These are phyloP conservation scores for Simplicillium sp. DNA, from an alignment of 2,329 filamentous ascomycete genomes.

Conservation along the genomic window DNA sequence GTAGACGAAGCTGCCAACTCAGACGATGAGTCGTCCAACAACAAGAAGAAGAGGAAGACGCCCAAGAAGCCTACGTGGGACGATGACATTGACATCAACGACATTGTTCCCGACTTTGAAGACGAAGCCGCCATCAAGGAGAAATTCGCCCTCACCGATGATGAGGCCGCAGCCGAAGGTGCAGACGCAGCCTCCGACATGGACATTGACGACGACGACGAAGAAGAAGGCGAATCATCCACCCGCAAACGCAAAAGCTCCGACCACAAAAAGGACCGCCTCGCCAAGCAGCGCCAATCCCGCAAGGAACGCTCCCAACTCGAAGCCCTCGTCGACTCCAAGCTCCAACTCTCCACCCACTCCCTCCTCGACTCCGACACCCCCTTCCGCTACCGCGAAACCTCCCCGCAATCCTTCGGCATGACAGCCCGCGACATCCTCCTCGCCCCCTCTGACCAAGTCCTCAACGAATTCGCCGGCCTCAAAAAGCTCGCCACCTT, in stretches of 20 bases:
- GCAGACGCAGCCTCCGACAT: too few species aligned
- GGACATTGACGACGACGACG: slow-evolving; percentile 24
- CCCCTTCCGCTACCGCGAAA: slow-evolving; percentile 85
- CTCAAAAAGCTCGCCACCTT: slow-evolving; percentile 92
- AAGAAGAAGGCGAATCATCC: slow-evolving; percentile 29
- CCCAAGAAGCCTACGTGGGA: slow-evolving; percentile 68
- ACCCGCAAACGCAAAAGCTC: slow-evolving; percentile 50
- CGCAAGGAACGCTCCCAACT: slow-evolving; percentile 75
- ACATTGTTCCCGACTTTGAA: slow-evolving; percentile 79
- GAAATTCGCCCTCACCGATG: slow-evolving; percentile 42
- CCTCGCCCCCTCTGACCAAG: slow-evolving; percentile 71
- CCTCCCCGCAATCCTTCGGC: slow-evolving; percentile 81
- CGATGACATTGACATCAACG: slow-evolving; percentile 95
- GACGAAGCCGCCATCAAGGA: slow-evolving; percentile 48
- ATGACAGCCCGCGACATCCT: slow-evolving; percentile 86
- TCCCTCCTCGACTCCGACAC: slow-evolving; percentile 33
- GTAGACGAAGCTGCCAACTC: slow-evolving; percentile 57
- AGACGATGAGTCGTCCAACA: slow-evolving; percentile 57
- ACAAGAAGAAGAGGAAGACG: slow-evolving; percentile 34
- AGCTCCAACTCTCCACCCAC: slow-evolving; percentile 63
- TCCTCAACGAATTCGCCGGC: slow-evolving; percentile 83
- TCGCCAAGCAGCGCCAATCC: slow-evolving; percentile 57
- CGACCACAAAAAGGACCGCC: slow-evolving; percentile 49
- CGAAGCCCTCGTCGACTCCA: slow-evolving; percentile 76
- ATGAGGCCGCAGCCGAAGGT: slow-evolving; percentile 24